Evolutionary conservation across 371 early-diverging fungal genomes (phyloP).

Genomic region (Apophysomyces elegans): DNA sequence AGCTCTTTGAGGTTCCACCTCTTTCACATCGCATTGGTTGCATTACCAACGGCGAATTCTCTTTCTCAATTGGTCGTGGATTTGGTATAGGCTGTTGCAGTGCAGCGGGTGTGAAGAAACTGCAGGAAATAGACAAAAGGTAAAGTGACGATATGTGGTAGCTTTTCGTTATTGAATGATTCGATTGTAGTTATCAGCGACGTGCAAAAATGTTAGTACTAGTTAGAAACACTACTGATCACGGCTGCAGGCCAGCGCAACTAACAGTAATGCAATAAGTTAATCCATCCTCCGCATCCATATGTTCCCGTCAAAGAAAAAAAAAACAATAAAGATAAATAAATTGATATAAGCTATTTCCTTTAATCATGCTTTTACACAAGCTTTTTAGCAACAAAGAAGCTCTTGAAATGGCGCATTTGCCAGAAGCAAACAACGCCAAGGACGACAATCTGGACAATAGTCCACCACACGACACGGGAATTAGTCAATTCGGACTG

Average conservation of each 20-base stretch:
- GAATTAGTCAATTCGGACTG: constrained; percentile 83
- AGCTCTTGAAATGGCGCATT: constrained; percentile 86
- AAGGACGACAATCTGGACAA: constrained; percentile 82
- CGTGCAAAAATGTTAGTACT: not conserved
- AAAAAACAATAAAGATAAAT: not conserved
- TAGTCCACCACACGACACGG: constrained; percentile 87
- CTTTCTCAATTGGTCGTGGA: constrained; percentile 67
- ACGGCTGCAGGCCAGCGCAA: not conserved
- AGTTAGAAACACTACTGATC: not conserved
- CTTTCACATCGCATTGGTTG: constrained; percentile 63
- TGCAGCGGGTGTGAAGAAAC: constrained; percentile 35
- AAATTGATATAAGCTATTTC: not conserved
- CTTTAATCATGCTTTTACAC: constrained; percentile 59
- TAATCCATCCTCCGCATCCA: not conserved
- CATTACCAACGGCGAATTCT: constrained; percentile 73
- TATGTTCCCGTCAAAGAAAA: not conserved
- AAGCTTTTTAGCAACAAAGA: constrained; percentile 95
- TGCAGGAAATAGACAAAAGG: constrained; percentile 34
- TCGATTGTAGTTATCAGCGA: not conserved
- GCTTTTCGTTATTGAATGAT: not conserved
- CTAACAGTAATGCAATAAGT: not conserved
- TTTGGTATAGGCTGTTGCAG: constrained; percentile 66
- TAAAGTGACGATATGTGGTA: constrained; percentile 4
- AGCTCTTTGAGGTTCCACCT: constrained; percentile 20
- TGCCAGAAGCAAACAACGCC: constrained; percentile 91